Evolutionary conservation across 805 yeast genomes (phyloP), one percentile per base, ranked within the genome.

Genomic region (Tetrapisispora namnaoensis): DNA sequence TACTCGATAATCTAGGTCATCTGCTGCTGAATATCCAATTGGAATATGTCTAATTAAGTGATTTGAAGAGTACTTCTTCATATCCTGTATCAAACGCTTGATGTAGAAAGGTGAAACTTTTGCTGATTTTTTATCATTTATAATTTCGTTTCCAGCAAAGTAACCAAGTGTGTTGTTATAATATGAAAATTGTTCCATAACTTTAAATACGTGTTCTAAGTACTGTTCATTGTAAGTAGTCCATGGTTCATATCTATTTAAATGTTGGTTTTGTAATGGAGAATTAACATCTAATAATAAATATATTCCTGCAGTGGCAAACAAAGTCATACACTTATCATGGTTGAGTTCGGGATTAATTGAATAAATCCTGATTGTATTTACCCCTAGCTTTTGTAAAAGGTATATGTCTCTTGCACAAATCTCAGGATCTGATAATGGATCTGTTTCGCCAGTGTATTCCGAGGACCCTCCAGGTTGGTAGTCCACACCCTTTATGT

Each of bases 11-110:
- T 73, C 67, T 51, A 90, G 73, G 60, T 90, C 97, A 67, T 91
- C 98, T 1, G 97, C 98, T 0, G 98, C 97, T 0, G 97, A 88
- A 64, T 91, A 91, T 0, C 98, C 98, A 36, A 91, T 86, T 0
- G 98, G 98, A 17, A 91, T 77, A 14, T 60, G 59, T 48, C 99
- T 74, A 1, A 79, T 75, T 3, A 80, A 66, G 57, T 86, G 78
- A 27, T 62, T 57, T 9, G 68, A 62, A 52, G 87, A 80, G 61
- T 84, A 91, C 28, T 69, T 68, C 64, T 90, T 90, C 70, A 91
- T 76, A 66, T 91, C 97, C 44, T 91, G 72, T 5, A 88, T 72
- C 28, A 90, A 74, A 0, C 86, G 89, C 58, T 88, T 87, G 40
- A 91, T 71, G 61, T 80, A 91, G 2, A 74, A 71, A 1, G 97